Conservation (phyloP, 2,329 filamentous ascomycete species). For the Apiospora pterosperma region DNA sequence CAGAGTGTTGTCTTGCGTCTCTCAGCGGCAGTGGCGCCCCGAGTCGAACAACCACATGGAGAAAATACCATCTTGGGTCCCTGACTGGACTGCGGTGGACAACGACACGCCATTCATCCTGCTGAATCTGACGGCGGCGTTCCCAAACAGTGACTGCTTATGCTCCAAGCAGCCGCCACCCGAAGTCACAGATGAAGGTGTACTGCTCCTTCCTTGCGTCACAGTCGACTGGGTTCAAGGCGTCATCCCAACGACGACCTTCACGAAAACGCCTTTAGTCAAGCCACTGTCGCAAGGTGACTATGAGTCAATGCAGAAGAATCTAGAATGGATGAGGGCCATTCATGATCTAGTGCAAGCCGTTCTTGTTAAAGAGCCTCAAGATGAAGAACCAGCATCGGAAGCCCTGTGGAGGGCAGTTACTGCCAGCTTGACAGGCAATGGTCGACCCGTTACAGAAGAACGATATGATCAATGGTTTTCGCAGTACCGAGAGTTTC, state of each 20-base stretch:
- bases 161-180: not conserved
- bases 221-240: not conserved
- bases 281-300: not conserved
- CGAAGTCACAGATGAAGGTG: not conserved
- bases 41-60: not conserved
- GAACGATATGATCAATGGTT: not conserved
- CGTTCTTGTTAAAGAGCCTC: not conserved
- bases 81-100: not conserved
- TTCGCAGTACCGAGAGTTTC: not conserved
- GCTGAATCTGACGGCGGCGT: not conserved
- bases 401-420: not conserved
- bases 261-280: not conserved
- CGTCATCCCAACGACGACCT: not conserved
- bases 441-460: not conserved
- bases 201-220: not conserved
- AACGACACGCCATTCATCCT: not conserved
- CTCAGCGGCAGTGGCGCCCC: not conserved
- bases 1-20: not conserved
- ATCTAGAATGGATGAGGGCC: not conserved
- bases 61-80: not conserved
- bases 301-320: not conserved
- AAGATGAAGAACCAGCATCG: not conserved
- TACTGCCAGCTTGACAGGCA: not conserved
- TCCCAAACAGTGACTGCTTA: not conserved
- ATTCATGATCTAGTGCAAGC: not conserved